Percentiles rank a stretch among this genome's conserved stretches.
These are phyloP conservation scores for Ceratobasidium sp. DNA, from an alignment of 1,284 basidiomycete genomes.

Conservation along the genomic window DNA sequence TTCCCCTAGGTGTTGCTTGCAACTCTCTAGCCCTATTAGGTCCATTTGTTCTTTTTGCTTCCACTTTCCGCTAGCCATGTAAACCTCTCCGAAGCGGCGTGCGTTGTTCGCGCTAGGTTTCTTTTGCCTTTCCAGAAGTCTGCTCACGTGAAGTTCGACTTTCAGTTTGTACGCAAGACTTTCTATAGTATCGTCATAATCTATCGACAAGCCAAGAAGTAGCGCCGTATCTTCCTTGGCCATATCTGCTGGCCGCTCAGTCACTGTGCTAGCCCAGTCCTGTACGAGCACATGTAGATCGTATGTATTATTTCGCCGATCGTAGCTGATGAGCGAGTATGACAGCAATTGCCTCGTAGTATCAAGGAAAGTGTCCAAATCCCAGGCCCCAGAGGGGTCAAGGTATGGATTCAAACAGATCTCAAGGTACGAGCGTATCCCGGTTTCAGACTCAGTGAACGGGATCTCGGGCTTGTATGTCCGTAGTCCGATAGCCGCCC, in stretches of 20 bases:
- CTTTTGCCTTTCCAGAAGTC: background rate
- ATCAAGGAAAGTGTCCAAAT: background rate
- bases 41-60: background rate
- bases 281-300: background rate
- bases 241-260: background rate
- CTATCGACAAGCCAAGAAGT: background rate
- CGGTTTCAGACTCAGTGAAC: background rate
- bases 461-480: no score
- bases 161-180: background rate
- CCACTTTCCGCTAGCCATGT: background rate
- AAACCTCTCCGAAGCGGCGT: background rate
- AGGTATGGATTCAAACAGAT: background rate
- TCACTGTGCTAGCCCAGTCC: background rate
- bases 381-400: background rate
- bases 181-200: background rate
- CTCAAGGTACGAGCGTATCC: no score
- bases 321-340: conserved; percentile 1
- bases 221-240: background rate
- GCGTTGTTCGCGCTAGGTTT: background rate
- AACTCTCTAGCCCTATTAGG: background rate
- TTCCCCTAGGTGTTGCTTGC: background rate
- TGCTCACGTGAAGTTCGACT: background rate
- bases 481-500: no score
- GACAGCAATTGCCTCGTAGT: background rate
- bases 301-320: background rate